Evolutionary conservation across 176 grass and related monocot species (phyloP).

Genomic region (Ensete glaucum): DNA sequence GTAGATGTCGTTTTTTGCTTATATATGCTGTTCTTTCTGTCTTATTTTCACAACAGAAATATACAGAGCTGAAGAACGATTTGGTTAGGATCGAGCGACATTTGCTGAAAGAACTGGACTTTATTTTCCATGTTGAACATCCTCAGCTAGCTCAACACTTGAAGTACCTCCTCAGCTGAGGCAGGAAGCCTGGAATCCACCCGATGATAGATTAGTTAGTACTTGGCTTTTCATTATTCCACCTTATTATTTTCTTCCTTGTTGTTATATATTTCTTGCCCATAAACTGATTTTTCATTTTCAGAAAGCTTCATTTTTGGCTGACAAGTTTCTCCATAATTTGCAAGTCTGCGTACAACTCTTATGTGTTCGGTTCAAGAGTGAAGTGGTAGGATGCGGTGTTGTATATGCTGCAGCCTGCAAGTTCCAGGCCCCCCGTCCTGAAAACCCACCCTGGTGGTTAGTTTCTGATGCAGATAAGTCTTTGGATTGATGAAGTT

Average conservation of each 20-base stretch:
- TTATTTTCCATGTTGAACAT: constrained; percentile 85
- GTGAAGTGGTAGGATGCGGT: constrained; percentile 92
- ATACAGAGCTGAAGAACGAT: constrained; percentile 65
- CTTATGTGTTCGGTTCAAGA: constrained; percentile 91
- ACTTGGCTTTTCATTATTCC: neutral
- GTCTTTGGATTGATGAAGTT: constrained; percentile 57
- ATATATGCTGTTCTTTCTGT: neutral
- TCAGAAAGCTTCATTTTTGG: too few species aligned
- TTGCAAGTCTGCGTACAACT: constrained; percentile 67
- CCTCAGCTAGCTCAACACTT: constrained; percentile 84
- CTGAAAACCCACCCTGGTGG: constrained; percentile 85
- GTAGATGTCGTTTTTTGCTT: constrained; percentile 3
- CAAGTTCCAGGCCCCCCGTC: constrained; percentile 51
- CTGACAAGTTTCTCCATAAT: neutral
- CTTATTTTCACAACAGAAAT: constrained; percentile 41
- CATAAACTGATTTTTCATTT: neutral
- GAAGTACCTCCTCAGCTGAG: constrained; percentile 51
- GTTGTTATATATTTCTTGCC: neutral
- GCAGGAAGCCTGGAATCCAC: constrained; percentile 89
- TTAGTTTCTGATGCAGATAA: constrained; percentile 75
- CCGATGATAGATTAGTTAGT: constrained; percentile 46
- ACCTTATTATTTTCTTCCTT: neutral
- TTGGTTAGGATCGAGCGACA: constrained; percentile 66
- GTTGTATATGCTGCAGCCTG: constrained; percentile 89
- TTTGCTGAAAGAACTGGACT: constrained; percentile 83